Percentiles rank a stretch among this genome's conserved stretches.
phyloP scores from a whole-genome alignment of 2,329 filamentous ascomycete species.

The Fusarium marasasianum region DNA sequence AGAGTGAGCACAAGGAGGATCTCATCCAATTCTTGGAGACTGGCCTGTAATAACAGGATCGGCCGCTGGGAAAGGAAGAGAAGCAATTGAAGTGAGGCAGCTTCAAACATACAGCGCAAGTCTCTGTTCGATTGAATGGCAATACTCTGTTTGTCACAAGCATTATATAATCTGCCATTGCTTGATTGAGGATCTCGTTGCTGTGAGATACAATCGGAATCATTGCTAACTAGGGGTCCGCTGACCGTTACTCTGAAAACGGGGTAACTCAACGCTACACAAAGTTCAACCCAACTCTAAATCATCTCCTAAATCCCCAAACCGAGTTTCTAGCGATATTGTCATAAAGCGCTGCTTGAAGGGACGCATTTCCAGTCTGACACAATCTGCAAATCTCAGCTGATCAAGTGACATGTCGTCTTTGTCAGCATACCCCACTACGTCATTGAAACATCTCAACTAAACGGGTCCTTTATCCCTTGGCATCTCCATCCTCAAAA shows the following conservation, averaged over 20 bases:
- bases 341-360: fast-evolving
- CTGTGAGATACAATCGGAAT: background rate
- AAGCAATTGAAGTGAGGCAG: background rate
- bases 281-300: background rate
- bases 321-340: fast-evolving
- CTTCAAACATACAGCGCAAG: fast-evolving
- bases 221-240: fast-evolving
- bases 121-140: fast-evolving
- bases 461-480: background rate
- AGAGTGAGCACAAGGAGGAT: conserved; percentile 12
- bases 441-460: conserved; percentile 6
- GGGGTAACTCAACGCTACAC: background rate
- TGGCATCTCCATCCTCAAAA: background rate
- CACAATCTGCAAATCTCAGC: background rate
- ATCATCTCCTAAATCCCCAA: fast-evolving
- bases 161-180: fast-evolving
- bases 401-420: conserved; percentile 4
- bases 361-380: fast-evolving
- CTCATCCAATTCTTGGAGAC: conserved; percentile 19
- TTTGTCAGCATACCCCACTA: conserved; percentile 29
- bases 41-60: background rate
- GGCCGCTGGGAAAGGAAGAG: fast-evolving
- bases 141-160: fast-evolving
- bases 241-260: background rate
- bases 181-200: fast-evolving